Base-by-base conservation (phyloP, 2,329 filamentous ascomycete genomes). In the Pseudogymnoascus sp. region DNA sequence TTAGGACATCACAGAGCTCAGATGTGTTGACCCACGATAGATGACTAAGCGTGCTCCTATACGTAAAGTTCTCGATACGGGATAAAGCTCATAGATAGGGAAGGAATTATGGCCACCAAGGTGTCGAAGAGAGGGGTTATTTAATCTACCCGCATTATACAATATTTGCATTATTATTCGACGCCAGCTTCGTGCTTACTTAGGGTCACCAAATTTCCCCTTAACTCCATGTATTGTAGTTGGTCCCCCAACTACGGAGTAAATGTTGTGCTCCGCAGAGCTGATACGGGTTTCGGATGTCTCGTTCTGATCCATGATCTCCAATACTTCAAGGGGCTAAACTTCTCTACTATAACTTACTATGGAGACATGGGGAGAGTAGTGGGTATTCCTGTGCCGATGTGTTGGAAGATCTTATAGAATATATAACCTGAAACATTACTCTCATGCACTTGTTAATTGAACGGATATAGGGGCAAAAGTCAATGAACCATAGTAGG, bases 391-490 rank as follows among this genome's bases (percentile, higher is more conserved):
- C 16, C 29, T 56, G 29, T 56, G 29, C 50, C 50, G 2, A 29
- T 56, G n/a, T 19, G 50, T 19, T 56, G 29, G 50, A 56, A 56
- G 50, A 56, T 56, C n/a, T 53, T 21, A 3, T 16, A 33, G 47
- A 56, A 21, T 56, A 56, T 56, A 33, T 33, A 6, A 56, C 19
- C 13, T 56, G 50, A 33, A 56, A 56, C 50, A 56, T 56, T 56
- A 56, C 50, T 56, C 50, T 56, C 50, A 56, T 56, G 50, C 50
- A 33, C 50, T 56, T 29, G 26, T 10, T 33, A 56, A 56, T 56
- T 33, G 47, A 53, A 33, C 10, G 50, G 50, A 56, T 56, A 56
- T 29, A 29, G 50, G 50, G 50, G 50, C 50, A 33, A 19, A 33
- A 53, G 14, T 29, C n/a, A 31, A 53, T 53, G 24, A 31, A 16